phyloP scores from a whole-genome alignment of 371 early-diverging fungal genomes.

The Ordospora colligata region DNA sequence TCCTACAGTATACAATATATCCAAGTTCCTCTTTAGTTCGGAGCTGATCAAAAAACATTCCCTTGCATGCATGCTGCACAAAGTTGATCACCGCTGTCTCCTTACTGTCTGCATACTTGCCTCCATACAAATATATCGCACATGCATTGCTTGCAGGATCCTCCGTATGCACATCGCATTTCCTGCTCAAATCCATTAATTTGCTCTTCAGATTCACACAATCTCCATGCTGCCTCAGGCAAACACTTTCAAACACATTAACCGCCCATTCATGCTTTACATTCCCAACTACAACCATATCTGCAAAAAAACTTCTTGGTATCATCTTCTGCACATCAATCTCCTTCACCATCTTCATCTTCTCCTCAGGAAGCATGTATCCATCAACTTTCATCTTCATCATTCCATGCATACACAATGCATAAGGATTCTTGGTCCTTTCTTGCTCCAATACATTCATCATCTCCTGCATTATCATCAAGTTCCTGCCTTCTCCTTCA shows the following conservation, averaged over 20 bases:
- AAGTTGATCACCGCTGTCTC: neutral
- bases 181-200: neutral
- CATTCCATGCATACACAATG: conserved; percentile 5
- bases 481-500: neutral
- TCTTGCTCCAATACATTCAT: conserved; percentile 3
- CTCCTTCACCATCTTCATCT: neutral
- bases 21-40: conserved; percentile 58
- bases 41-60: conserved; percentile 55
- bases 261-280: neutral
- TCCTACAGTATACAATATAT: conserved; percentile 43
- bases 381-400: neutral
- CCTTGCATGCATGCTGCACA: conserved; percentile 7
- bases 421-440: conserved; percentile 24
- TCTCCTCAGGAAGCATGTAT: conserved; percentile 13
- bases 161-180: neutral
- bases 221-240: neutral
- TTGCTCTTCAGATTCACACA: neutral
- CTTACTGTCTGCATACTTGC: neutral
- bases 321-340: neutral
- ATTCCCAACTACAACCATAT: conserved; percentile 26
- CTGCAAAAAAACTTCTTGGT: neutral
- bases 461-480: conserved; percentile 34
- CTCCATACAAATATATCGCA: neutral
- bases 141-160: conserved; percentile 18
- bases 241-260: neutral